Base-by-base conservation (phyloP, 352 stramenopile genomes). In the Phytopythium kandeliae region DNA sequence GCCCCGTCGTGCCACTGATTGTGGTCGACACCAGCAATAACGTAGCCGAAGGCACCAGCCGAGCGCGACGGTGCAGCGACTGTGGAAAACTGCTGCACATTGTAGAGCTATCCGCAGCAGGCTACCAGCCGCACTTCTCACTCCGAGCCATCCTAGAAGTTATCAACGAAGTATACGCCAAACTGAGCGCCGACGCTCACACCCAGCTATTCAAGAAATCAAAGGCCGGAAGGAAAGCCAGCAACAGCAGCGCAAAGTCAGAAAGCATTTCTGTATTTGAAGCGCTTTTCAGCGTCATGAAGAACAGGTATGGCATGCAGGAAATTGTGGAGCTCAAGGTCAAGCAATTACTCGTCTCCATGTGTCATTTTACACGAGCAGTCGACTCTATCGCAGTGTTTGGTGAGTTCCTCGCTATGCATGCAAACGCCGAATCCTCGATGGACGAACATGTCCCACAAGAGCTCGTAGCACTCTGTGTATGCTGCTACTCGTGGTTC, bases 381-480 rank as follows among this genome's bases (percentile, higher is more conserved):
- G 65, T 74, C 15, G 79, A 90, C 24, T 74, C 68, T 11, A 50
- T 88, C 10, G 77, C 74, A 0, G 79, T 90, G 8, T 90, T 88
- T 54, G 71, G 72, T 15, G 79, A 88, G 33, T 55, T 90, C n/a
- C 40, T 90, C 1, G 74, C 57, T 1, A 59, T 86, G 22, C 83
- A 86, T 53, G 57, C 55, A 0, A 45, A 45, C 1, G 47, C 57
- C 13, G 21, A 63, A 16, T 31, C 45, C 10, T 31, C 25, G 11
- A 37, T 54, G 11, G 68, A 78, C 15, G 60, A 73, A 10, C 63
- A 63, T 21, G 59, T 73, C 11, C 71, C 76, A 10, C 53, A 63
- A 22, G 70, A 76, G 15, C 70, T 90, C 56, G 69, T 78, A 4
- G 76, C 74, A 0, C 54, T 90, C 1, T 81, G 65, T 41, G 76